phyloP scores from a whole-genome alignment of 73 alveolate genomes.

The Paramecium caudatum region DNA sequence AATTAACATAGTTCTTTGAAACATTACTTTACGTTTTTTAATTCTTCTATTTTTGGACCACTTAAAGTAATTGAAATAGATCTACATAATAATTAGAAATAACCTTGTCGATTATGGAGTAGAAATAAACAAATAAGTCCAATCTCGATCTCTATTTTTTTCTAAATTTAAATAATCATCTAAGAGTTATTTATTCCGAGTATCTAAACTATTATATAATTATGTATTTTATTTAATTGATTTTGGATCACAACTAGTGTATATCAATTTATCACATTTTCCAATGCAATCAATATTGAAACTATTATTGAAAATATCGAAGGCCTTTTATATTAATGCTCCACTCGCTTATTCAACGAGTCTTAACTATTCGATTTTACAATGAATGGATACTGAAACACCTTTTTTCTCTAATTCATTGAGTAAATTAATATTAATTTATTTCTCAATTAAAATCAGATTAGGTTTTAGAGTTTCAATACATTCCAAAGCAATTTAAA shows the following conservation, averaged over 20 bases:
- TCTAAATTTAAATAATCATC: background rate
- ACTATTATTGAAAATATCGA: background rate
- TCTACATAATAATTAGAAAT: background rate
- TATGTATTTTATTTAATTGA: background rate
- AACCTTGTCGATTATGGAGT: background rate
- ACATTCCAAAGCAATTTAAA: constrained; percentile 1
- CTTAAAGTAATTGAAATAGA: background rate
- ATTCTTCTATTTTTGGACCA: constrained; percentile 57
- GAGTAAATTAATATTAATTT: background rate
- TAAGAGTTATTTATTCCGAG: background rate
- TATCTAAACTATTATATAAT: background rate
- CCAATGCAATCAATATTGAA: constrained; percentile 7
- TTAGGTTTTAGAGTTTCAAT: constrained; percentile 16
- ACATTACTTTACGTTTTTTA: background rate
- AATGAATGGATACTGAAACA: background rate
- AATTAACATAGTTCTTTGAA: background rate
- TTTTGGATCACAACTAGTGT: constrained; percentile 31
- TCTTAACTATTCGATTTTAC: background rate
- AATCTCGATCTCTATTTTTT: constrained; percentile 38
- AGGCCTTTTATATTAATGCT: constrained; percentile 1
- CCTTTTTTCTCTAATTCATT: background rate
- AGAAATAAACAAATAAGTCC: constrained; percentile 6
- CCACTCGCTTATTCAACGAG: background rate
- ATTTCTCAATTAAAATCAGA: constrained; percentile 34
- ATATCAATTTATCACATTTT: background rate